Conservation (phyloP, 31 red algal genomes). For the Bonnemaisonia californica region DNA sequence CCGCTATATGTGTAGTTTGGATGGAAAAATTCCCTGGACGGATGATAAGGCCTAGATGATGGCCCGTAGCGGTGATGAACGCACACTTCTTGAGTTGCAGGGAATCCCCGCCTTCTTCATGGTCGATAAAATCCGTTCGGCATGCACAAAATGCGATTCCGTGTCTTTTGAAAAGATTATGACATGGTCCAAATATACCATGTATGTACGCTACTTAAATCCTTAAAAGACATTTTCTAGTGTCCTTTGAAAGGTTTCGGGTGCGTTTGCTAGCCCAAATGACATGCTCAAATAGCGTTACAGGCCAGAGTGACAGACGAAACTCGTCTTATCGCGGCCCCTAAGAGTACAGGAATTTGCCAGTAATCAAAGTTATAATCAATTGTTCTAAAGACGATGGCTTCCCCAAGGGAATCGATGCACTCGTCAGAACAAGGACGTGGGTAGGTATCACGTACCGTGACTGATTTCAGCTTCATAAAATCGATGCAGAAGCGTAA, state of each 20-base stretch:
- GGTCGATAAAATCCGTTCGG: no score
- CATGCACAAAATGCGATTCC: no score
- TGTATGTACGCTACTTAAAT: no score
- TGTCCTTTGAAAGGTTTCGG: no score
- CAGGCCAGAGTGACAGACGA: slow-evolving; percentile 6
- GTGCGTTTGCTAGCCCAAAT: no score
- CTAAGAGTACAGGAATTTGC: neutral
- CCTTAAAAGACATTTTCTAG: no score
- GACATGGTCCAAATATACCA: no score
- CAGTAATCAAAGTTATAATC: slow-evolving; percentile 3
- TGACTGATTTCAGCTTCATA: neutral
- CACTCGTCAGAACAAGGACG: slow-evolving; percentile 6
- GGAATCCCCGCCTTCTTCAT: neutral
- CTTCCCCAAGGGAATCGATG: slow-evolving; percentile 27
- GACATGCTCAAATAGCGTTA: no score
- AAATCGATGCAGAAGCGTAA: slow-evolving; percentile 14
- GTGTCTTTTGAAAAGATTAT: no score
- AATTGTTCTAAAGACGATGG: neutral
- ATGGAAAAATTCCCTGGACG: neutral
- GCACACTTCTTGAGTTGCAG: slow-evolving; percentile 8
- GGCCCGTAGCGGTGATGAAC: neutral
- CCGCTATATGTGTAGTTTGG: neutral
- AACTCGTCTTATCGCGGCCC: neutral
- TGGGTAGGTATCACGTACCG: slow-evolving; percentile 20
- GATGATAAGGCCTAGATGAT: slow-evolving; percentile 23